Evolutionary conservation across 208 protist species (phyloP).

Genomic region (Leishmania martiniquensis): DNA sequence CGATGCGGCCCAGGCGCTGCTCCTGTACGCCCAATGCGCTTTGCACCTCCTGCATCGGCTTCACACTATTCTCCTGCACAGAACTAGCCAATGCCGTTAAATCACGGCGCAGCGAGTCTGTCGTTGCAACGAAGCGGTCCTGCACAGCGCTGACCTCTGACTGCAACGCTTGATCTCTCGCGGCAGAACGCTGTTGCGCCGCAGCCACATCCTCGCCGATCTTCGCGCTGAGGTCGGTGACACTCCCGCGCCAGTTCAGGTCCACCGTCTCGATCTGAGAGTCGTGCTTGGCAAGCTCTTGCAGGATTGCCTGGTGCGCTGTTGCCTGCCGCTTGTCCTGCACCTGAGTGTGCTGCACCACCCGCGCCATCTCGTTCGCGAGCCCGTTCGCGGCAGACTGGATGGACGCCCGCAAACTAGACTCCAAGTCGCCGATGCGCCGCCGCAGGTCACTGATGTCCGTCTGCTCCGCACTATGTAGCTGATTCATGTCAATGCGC

Average conservation of each 20-base stretch:
- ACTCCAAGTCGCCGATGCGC: slow-evolving; percentile 44
- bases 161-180: slow-evolving; percentile 41
- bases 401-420: slow-evolving; percentile 37
- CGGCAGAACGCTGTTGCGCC: slow-evolving; percentile 31
- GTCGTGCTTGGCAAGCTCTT: slow-evolving; percentile 77
- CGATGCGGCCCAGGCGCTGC: slow-evolving; percentile 29
- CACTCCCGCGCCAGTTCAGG: slow-evolving; percentile 73
- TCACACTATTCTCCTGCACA: slow-evolving; percentile 47
- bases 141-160: slow-evolving; percentile 39
- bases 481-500: slow-evolving; percentile 46
- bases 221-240: slow-evolving; percentile 62
- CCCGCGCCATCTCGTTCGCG: slow-evolving; percentile 52
- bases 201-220: slow-evolving; percentile 36
- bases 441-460: slow-evolving; percentile 46
- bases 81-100: slow-evolving; percentile 25
- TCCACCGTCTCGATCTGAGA: slow-evolving; percentile 74
- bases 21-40: slow-evolving; percentile 32
- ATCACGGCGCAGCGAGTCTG: slow-evolving; percentile 33
- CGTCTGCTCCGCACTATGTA: slow-evolving; percentile 44
- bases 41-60: slow-evolving; percentile 43
- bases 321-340: slow-evolving; percentile 52
- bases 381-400: slow-evolving; percentile 55
- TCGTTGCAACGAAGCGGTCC: slow-evolving; percentile 35
- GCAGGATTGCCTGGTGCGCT: slow-evolving; percentile 66
- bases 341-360: slow-evolving; percentile 67